Percentiles rank a stretch among this genome's conserved stretches.
phyloP scores from a whole-genome alignment of 2,329 filamentous ascomycete species.

The Dryadomyces quercivorus region DNA sequence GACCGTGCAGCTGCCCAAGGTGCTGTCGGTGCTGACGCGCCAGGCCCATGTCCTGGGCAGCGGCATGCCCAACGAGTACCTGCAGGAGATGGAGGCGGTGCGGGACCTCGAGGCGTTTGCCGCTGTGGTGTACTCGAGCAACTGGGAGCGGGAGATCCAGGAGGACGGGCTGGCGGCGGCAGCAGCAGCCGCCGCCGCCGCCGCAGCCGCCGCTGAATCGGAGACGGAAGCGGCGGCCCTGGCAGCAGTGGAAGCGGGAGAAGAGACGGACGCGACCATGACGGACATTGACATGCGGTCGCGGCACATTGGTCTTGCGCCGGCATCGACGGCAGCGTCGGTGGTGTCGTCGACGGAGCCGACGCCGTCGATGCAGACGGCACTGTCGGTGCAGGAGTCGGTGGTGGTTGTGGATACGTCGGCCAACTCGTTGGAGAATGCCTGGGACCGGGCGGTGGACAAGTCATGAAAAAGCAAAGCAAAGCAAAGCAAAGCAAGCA shows the following conservation, averaged over 20 bases:
- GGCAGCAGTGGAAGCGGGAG: neutral
- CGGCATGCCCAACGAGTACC: conserved; percentile 59
- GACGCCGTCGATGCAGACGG: neutral
- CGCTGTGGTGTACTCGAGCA: conserved; percentile 77
- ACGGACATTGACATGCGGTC: neutral
- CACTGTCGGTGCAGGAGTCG: conserved; percentile 30
- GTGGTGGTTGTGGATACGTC: conserved; percentile 37
- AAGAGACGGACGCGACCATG: neutral
- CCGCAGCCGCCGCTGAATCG: conserved; percentile 12
- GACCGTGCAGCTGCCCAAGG: conserved; percentile 62
- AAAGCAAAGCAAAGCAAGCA: neutral
- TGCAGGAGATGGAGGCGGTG: conserved; percentile 64
- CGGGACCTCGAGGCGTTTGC: conserved; percentile 71
- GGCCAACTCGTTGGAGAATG: conserved; percentile 47
- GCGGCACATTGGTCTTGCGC: neutral
- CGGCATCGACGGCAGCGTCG: neutral
- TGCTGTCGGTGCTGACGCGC: conserved; percentile 77
- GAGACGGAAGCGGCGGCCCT: neutral
- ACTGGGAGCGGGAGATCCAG: conserved; percentile 58
- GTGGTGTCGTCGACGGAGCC: neutral
- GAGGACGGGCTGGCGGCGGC: conserved; percentile 31
- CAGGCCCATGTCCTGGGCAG: conserved; percentile 85
- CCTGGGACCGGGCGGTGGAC: conserved; percentile 54
- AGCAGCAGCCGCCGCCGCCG: conserved; percentile 14
- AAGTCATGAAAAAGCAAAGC: conserved; percentile 13